A percentile compares a stretch with the other conserved stretches of the same genome.
These are phyloP conservation scores for Lachnellula suecica DNA, from an alignment of 2,329 filamentous ascomycete species.

Conservation along the genomic window DNA sequence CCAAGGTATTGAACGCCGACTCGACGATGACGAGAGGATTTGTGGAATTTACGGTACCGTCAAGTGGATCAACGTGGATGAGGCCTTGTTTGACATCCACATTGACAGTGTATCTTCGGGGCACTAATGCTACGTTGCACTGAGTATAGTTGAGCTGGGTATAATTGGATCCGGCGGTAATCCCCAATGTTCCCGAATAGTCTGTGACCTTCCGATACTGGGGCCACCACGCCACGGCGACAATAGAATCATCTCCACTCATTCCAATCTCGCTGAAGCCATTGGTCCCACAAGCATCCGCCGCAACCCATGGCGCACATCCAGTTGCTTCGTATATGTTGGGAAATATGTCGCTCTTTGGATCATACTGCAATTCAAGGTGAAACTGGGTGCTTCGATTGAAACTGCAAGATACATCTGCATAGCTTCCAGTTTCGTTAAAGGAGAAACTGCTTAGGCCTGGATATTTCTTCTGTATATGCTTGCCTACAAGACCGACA, in stretches of 20 bases:
- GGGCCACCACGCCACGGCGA: conserved; percentile 8
- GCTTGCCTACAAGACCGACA: neutral
- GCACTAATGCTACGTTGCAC: conserved; percentile 4
- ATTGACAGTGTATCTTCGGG: conserved; percentile 6
- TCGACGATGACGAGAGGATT: neutral
- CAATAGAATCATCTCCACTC: neutral
- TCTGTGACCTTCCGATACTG: too few species aligned
- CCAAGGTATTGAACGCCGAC: neutral
- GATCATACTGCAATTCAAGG: conserved; percentile 13
- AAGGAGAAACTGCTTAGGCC: conserved; percentile 28
- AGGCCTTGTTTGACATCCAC: neutral
- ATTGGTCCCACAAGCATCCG: neutral
- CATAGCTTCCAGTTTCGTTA: conserved; percentile 34
- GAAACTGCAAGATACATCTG: conserved; percentile 36
- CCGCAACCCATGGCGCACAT: neutral
- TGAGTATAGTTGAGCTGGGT: conserved; percentile 10
- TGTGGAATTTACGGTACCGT: conserved; percentile 19
- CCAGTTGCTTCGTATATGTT: neutral
- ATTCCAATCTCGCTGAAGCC: conserved; percentile 9
- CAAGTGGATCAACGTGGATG: conserved; percentile 2
- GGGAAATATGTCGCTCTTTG: neutral
- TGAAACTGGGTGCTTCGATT: conserved; percentile 35
- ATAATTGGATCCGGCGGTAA: conserved; percentile 7
- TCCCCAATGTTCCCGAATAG: conserved; percentile 1
- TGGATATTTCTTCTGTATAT: neutral